Evolutionary conservation across 2,329 filamentous ascomycete genomes (phyloP), one percentile per base, ranked within the genome.

Genomic region (Endothia cerciana): DNA sequence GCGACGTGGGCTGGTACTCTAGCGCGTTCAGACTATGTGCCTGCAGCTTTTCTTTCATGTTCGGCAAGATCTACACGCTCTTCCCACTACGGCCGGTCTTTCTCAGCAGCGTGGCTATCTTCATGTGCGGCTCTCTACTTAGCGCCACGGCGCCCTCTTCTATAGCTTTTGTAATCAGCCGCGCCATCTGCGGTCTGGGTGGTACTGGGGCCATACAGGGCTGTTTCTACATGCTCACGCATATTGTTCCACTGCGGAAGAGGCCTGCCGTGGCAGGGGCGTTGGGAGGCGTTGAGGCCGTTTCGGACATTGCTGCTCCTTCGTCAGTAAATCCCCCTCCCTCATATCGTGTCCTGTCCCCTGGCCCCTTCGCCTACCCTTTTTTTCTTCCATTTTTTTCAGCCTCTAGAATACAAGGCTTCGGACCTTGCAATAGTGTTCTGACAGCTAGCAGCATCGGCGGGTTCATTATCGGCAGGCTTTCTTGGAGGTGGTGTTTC

Each of bases 11-110:
- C 4, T 68, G 63, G 66, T 68, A 68, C 47, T 65, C 62, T 1
- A 65, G 62, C 56, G 66, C 63, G 6, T 65, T 65, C 56, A 60
- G 60, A 1, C 53, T 68, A 17, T 68, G 63, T 55, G 43, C 63
- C 11, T 65, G 66, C 66, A 65, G 66, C 63, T 68, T 68, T 22
- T 51, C 63, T 38, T 65, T 65, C 55, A 63, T 68, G 66, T 68
- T 68, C 49, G 66, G 66, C 22, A 63, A 63, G 41, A 19, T 65
- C 5, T 65, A 68, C 25, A 51, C 36, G 17, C 33, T 68, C 15
- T 68, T 65, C 40, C 63, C 66, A 2, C 38, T 65, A 6, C 45
- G 63, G 0, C 47, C 56, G 0, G 40, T 63, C 19, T 65, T 65
- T 40, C 56, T 68, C 11, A 40, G 25, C 22, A 65, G 66, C 60